Conservation (phyloP, 768 basidiomycete genomes). For the Grammothele lineata region DNA sequence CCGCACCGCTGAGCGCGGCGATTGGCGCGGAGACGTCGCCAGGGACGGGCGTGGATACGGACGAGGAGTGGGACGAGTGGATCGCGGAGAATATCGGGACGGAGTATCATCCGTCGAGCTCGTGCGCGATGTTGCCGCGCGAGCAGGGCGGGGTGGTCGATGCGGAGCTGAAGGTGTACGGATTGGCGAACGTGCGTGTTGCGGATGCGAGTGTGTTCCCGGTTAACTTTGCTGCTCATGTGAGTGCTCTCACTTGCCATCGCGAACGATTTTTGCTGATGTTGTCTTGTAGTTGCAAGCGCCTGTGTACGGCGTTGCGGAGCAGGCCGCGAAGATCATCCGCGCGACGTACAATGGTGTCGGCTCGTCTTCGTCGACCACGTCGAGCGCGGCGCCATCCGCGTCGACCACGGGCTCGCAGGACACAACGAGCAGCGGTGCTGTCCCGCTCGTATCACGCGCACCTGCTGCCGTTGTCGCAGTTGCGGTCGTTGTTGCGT, state of each 20-base stretch:
- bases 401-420: too few species aligned
- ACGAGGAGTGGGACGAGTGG: conserved; percentile 55
- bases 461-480: too few species aligned
- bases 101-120: conserved; percentile 58
- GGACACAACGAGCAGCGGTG: too few species aligned
- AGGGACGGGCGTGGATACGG: conserved; percentile 45
- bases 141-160: conserved; percentile 56
- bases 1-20: conserved; percentile 44
- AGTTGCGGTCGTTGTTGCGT: too few species aligned
- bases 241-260: conserved; percentile 15
- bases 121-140: conserved; percentile 55
- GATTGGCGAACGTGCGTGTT: conserved; percentile 52
- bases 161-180: conserved; percentile 52
- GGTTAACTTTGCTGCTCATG: conserved; percentile 46
- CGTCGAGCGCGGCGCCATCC: too few species aligned
- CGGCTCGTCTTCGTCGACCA: conserved; percentile 2
- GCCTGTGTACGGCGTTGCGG: conserved; percentile 42
- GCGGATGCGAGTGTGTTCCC: conserved; percentile 57
- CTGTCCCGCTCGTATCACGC: too few species aligned
- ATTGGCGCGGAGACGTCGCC: conserved; percentile 47
- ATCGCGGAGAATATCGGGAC: conserved; percentile 39
- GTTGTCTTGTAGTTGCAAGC: conserved; percentile 19
- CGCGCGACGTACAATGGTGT: conserved; percentile 34
- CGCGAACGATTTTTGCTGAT: background rate
- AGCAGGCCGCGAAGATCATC: conserved; percentile 43